phyloP scores from a whole-genome alignment of 768 basidiomycete species.

The Xerocomellus dryophilus region DNA sequence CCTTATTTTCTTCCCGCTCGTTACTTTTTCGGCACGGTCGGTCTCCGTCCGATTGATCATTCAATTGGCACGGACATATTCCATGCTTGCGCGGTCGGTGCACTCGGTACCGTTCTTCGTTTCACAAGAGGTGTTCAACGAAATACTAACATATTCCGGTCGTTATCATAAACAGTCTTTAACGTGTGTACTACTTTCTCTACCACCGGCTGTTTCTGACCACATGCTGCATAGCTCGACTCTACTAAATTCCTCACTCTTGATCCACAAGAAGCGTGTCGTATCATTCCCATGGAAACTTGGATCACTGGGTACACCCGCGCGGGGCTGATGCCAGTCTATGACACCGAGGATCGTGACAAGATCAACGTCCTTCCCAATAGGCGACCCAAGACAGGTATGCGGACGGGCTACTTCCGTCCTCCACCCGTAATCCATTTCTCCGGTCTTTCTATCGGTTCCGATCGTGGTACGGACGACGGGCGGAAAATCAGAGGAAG shows the following conservation, averaged over 20 bases:
- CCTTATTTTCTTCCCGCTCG: not conserved
- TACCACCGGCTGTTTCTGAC: not conserved
- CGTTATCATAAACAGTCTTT: constrained; percentile 16
- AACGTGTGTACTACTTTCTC: constrained; percentile 12
- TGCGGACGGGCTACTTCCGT: constrained; percentile 24
- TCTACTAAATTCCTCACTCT: constrained; percentile 30
- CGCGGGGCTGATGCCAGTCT: constrained; percentile 21
- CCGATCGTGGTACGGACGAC: constrained; percentile 32
- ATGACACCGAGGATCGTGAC: not conserved
- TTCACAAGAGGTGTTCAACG: not conserved
- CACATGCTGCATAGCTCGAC: constrained; percentile 18
- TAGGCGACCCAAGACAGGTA: not conserved
- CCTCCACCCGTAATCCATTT: constrained; percentile 52
- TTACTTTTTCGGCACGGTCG: not conserved
- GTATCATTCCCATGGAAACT: constrained; percentile 54
- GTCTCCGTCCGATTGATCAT: not conserved
- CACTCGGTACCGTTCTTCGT: not conserved
- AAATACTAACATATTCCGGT: not conserved
- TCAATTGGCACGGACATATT: not conserved
- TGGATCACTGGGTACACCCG: constrained; percentile 38
- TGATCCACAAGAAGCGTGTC: constrained; percentile 42
- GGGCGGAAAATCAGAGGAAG: constrained; percentile 40
- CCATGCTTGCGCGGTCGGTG: not conserved
- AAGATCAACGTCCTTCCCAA: constrained; percentile 18
- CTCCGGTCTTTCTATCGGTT: constrained; percentile 43